These are phyloP conservation scores for Stachybotrys chartarum DNA, from an alignment of 2,329 filamentous ascomycete species.

Conservation along the genomic window DNA sequence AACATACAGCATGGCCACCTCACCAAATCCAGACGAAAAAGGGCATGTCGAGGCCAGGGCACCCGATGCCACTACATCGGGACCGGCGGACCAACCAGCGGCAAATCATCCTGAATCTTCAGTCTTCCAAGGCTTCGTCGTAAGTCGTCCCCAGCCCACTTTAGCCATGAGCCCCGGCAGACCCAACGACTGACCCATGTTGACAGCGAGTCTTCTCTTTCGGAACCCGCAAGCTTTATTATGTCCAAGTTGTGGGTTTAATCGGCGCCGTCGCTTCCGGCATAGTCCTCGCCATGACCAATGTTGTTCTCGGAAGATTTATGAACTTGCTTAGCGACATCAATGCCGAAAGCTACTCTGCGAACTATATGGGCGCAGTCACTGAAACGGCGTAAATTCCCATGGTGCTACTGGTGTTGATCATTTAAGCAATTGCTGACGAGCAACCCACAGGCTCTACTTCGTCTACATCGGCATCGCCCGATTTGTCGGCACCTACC, in stretches of 20 bases:
- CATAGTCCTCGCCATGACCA: neutral
- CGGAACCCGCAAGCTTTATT: neutral
- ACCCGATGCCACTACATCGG: neutral
- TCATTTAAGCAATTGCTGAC: neutral
- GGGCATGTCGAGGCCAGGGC: neutral
- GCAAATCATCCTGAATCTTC: neutral
- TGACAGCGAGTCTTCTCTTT: neutral
- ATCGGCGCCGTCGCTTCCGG: neutral
- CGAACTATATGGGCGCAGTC: neutral
- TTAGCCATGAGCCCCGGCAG: neutral
- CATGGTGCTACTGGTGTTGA: slow-evolving; percentile 2
- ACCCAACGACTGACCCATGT: neutral
- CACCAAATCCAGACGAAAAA: neutral
- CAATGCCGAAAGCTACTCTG: neutral
- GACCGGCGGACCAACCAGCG: neutral
- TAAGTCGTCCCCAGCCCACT: neutral
- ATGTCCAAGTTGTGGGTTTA: neutral
- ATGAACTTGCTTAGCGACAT: neutral
- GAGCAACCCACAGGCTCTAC: slow-evolving; percentile 10
- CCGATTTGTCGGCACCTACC: slow-evolving; percentile 10
- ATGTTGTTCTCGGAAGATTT: neutral
- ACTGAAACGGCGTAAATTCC: neutral
- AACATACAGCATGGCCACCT: neutral
- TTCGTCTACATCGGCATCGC: slow-evolving; percentile 19
- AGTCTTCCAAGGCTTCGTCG: neutral